Evolutionary conservation across 73 alveolate genomes (phyloP), one percentile per base, ranked within the genome.

Genomic region (Symbiodinium natans): DNA sequence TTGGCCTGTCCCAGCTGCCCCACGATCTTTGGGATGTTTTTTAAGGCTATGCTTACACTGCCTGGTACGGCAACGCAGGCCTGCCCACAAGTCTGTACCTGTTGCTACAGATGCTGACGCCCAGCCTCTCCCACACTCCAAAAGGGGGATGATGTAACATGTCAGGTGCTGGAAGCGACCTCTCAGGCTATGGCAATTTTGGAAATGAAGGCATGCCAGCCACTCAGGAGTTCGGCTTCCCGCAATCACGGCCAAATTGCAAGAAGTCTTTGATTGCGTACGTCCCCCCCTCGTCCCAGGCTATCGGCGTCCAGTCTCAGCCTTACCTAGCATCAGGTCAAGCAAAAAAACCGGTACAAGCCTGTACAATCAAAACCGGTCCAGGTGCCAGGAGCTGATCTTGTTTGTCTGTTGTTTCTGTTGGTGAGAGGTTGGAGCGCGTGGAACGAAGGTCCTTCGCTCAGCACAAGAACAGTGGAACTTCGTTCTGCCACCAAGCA

Each of bases 41-140:
- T 46, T 46, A 31, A 63, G 77, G 77, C 77, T 63, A 63, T 29
- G 77, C 77, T 29, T 63, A 63, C 77, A 63, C 77, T 9, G 59
- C 59, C 77, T 63, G 77, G 77, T 63, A 63, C 25, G 77, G 77
- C 36, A 63, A 63, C 77, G 34, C 77, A 25, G 77, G 77, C 77
- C 21, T 10, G 15, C 0, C 68, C n/a, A n/a, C n/a, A n/a, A n/a
- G n/a, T n/a, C n/a, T n/a, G n/a, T n/a, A n/a, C n/a, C n/a, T n/a
- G n/a, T n/a, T n/a, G n/a, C n/a, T n/a, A n/a, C n/a, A n/a, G n/a
- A n/a, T n/a, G n/a, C n/a, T n/a, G n/a, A n/a, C n/a, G n/a, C n/a
- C n/a, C n/a, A n/a, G n/a, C n/a, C n/a, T n/a, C n/a, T n/a, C n/a
- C n/a, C n/a, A n/a, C n/a, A n/a, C n/a, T n/a, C n/a, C n/a, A n/a